Conservation (phyloP, 2,329 filamentous ascomycete species). For the Arthrobotrys sphaeroides region DNA sequence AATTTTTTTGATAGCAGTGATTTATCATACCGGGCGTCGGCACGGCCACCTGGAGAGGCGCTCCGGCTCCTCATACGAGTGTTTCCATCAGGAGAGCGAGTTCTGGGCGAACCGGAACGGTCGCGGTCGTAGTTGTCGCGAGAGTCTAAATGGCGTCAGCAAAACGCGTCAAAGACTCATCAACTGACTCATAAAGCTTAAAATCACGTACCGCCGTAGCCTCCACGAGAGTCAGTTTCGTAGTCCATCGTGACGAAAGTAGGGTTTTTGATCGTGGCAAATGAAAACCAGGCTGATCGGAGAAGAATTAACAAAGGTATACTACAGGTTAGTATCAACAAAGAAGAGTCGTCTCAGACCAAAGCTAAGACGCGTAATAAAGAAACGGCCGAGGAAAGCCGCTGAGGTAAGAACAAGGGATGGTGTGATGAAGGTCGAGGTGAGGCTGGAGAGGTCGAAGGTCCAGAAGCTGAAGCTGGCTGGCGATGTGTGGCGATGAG, state of each 20-base stretch:
- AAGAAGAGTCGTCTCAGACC: conserved; percentile 20
- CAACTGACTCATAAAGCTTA: conserved; percentile 27
- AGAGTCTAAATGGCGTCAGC: conserved; percentile 49
- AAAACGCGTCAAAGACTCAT: conserved; percentile 31
- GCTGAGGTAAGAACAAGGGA: background rate
- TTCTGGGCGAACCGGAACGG: conserved; percentile 73
- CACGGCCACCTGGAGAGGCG: conserved; percentile 71
- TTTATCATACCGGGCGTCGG: conserved; percentile 62
- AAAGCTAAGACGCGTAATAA: conserved; percentile 39
- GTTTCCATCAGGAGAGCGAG: conserved; percentile 58
- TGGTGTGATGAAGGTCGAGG: conserved; percentile 16
- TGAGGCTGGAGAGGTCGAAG: conserved; percentile 18
- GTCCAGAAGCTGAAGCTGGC: background rate
- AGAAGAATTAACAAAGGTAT: conserved; percentile 3
- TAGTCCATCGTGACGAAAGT: conserved; percentile 67
- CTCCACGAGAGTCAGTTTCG: conserved; percentile 71
- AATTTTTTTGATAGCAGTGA: no score
- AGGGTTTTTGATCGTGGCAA: conserved; percentile 11
- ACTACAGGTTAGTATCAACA: conserved; percentile 44
- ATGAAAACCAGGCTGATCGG: conserved; percentile 16
- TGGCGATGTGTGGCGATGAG: conserved; percentile 51
- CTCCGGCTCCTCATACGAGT: conserved; percentile 66
- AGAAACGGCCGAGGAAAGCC: conserved; percentile 3
- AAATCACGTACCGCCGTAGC: conserved; percentile 70
- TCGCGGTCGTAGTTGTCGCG: conserved; percentile 70